phyloP scores from a whole-genome alignment of 1,284 basidiomycete genomes.

The Ceratobasidium sp. region DNA sequence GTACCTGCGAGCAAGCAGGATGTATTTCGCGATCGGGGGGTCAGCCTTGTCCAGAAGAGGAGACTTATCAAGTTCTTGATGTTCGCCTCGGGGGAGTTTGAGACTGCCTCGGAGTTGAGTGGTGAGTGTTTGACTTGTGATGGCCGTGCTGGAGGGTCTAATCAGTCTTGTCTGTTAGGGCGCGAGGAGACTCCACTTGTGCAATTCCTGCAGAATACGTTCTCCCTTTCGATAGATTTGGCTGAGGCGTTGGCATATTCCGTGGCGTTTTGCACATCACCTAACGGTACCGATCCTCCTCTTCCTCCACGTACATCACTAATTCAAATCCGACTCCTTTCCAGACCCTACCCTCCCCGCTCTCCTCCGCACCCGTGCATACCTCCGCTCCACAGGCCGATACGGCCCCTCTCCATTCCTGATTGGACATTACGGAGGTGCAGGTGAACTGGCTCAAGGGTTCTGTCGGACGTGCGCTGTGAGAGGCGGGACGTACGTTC shows the following conservation, averaged over 20 bases:
- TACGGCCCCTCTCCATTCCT: slow-evolving; percentile 94
- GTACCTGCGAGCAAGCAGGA: slow-evolving; percentile 95
- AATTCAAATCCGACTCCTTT: slow-evolving; percentile 20
- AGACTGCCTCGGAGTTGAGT: slow-evolving; percentile 68
- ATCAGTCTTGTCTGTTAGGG: slow-evolving; percentile 60
- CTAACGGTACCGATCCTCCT: slow-evolving; percentile 61
- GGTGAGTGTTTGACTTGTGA: slow-evolving; percentile 35
- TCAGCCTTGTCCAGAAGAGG: slow-evolving; percentile 88
- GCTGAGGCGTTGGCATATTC: slow-evolving; percentile 77
- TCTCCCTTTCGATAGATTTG: slow-evolving; percentile 72
- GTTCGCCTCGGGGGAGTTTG: slow-evolving; percentile 83
- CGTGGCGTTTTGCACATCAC: slow-evolving; percentile 73
- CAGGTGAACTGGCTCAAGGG: slow-evolving; percentile 92
- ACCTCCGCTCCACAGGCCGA: slow-evolving; percentile 84
- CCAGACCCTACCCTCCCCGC: slow-evolving; percentile 75
- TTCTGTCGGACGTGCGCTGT: slow-evolving; percentile 92
- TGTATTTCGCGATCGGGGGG: slow-evolving; percentile 87
- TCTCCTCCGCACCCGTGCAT: slow-evolving; percentile 75
- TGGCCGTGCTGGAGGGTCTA: not conserved
- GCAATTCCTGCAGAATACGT: slow-evolving; percentile 72
- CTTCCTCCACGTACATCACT: slow-evolving; percentile 36
- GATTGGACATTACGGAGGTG: slow-evolving; percentile 93
- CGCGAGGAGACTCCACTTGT: slow-evolving; percentile 70
- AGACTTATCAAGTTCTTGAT: slow-evolving; percentile 93
- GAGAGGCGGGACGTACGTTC: slow-evolving; percentile 85